These are phyloP conservation scores for Geotrichum europaeum DNA, from an alignment of 1,139 yeast genomes.

Conservation along the genomic window DNA sequence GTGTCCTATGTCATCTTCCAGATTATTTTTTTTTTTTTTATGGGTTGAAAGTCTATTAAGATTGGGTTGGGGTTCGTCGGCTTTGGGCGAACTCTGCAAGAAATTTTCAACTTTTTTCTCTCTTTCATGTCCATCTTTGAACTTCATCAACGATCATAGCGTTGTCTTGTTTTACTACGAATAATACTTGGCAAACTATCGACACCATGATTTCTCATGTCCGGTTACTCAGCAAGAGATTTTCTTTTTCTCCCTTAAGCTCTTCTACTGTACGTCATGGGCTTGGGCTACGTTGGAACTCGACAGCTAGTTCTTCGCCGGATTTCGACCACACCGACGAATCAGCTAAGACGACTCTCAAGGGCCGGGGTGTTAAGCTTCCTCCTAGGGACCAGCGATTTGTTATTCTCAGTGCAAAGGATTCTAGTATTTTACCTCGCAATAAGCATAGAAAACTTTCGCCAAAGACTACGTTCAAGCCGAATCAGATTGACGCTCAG, in stretches of 20 bases:
- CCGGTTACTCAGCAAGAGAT: neutral
- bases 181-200: neutral
- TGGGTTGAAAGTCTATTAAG: neutral
- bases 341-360: neutral
- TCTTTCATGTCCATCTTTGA: neutral
- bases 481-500: conserved; percentile 26
- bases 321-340: neutral
- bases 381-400: conserved; percentile 20
- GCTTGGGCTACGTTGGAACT: neutral
- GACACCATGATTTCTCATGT: neutral
- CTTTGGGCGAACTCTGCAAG: neutral
- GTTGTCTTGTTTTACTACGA: neutral
- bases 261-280: neutral
- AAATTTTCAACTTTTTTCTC: neutral
- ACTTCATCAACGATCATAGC: neutral
- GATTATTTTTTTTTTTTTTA: neutral
- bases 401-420: conserved; percentile 28
- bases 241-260: neutral
- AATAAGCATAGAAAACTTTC: conserved; percentile 16
- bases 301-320: neutral
- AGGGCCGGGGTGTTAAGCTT: conserved; percentile 15
- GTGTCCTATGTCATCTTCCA: neutral
- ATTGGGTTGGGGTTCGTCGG: neutral
- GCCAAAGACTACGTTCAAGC: conserved; percentile 14
- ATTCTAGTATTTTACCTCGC: conserved; percentile 26